Evolutionary conservation across 2,329 filamentous ascomycete genomes (phyloP).

Genomic region (Exophiala viscosa): DNA sequence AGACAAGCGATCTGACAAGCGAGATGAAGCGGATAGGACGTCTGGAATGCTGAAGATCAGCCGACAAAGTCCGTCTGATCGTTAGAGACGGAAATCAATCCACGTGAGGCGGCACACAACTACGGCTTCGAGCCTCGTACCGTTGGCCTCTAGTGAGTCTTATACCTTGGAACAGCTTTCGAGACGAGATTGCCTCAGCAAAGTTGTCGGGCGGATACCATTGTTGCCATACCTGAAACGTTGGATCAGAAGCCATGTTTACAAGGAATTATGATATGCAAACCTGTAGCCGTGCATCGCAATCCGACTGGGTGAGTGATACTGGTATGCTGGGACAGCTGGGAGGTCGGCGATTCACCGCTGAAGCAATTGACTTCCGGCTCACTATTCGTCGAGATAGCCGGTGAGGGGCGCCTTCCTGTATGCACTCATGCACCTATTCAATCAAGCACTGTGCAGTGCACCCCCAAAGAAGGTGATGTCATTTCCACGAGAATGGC

Average conservation of each 20-base stretch:
- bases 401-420: too few species aligned
- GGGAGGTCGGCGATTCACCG: too few species aligned
- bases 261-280: too few species aligned
- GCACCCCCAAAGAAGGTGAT: too few species aligned
- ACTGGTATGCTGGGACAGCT: too few species aligned
- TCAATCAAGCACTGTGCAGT: too few species aligned
- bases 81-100: background rate
- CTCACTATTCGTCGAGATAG: too few species aligned
- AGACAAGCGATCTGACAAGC: background rate
- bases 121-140: background rate
- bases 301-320: too few species aligned
- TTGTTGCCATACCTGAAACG: background rate
- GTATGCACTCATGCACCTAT: too few species aligned
- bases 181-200: conserved; percentile 8
- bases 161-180: conserved; percentile 1
- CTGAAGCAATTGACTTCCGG: too few species aligned
- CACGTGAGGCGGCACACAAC: background rate
- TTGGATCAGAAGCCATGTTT: background rate
- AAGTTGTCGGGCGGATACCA: background rate
- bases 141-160: background rate
- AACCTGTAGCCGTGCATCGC: too few species aligned
- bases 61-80: background rate
- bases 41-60: background rate
- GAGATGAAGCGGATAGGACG: background rate
- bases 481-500: too few species aligned